Evolutionary conservation across 2,329 filamentous ascomycete genomes (phyloP), one percentile per base, ranked within the genome.

Genomic region (Penicillium sp.): DNA sequence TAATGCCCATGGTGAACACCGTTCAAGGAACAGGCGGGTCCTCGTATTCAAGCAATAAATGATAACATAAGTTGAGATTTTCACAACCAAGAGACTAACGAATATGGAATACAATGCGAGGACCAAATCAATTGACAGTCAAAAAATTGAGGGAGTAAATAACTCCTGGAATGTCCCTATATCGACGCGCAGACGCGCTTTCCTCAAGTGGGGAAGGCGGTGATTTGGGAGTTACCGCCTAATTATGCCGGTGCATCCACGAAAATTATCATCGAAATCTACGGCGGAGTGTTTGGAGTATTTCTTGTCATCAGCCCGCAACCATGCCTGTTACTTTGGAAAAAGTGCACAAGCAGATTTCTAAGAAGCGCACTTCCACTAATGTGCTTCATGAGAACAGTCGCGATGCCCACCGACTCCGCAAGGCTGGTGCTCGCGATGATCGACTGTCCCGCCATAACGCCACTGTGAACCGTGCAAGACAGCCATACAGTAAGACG

Each of bases 321-420:
- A 67, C 30, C 51, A 96, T 96, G 91, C 84, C 90, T 14, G 53
- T 55, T 30, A 84, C 87, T 42, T 77, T 97, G 7, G 78, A 85
- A 61, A 97, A 97, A 72, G 89, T 94, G 19, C 85, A 89, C 60
- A 97, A 97, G 78, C 86, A 91, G 61, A 93, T 97, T 61, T 80
- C 86, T 33, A 96, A 96, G 79, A 97, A 97, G 82, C 86, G 88
- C 63, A 85, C 86, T 19, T 85, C 86, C 37, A 82, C 90, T 44
- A 86, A 87, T 30, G 82, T 88, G 12, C 81, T 97, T 22, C 93
- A 97, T 69, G 88, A 91, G 74, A 91, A 91, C 72, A 96, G 91
- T 58, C 83, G 94, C 63, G 90, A 97, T 78, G 89, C 91, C 4
- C 84, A 88, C 68, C 84, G 90, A 49, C 79, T 97, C 60, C 88